phyloP scores from a whole-genome alignment of 1,139 yeast species.

The Williopsis jadinii region DNA sequence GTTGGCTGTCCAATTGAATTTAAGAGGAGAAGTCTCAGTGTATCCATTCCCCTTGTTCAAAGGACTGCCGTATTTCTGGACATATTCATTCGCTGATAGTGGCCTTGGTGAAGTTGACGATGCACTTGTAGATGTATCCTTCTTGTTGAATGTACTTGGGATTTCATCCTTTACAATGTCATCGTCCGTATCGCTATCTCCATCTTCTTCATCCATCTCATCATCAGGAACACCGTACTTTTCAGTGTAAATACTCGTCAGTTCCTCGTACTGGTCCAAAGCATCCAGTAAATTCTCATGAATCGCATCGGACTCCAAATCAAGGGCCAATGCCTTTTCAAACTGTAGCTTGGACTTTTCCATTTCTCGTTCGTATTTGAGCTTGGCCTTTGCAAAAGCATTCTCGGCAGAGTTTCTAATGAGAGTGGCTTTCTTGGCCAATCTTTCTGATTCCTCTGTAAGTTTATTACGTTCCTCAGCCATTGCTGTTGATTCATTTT shows the following conservation, averaged over 20 bases:
- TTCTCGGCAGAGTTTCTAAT: slow-evolving; percentile 11
- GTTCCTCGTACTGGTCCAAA: slow-evolving; percentile 3
- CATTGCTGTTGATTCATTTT: slow-evolving; percentile 1
- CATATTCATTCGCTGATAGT: slow-evolving; percentile 1
- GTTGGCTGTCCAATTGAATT: too few species aligned
- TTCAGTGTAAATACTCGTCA: slow-evolving; percentile 1
- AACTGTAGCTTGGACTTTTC: slow-evolving; percentile 2
- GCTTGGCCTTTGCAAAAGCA: slow-evolving; percentile 12
- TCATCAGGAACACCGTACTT: slow-evolving; percentile 4
- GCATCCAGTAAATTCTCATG: slow-evolving; percentile 3
- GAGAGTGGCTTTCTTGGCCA: slow-evolving; percentile 4
- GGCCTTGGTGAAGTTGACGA: not conserved
- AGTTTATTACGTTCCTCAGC: slow-evolving; percentile 5
- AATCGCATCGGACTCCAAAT: slow-evolving; percentile 3
- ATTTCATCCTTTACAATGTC: too few species aligned
- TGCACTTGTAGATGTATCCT: not conserved
- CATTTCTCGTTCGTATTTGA: slow-evolving; percentile 10
- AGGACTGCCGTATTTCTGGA: slow-evolving; percentile 1
- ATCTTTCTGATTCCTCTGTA: slow-evolving; percentile 3
- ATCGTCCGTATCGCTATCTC: not conserved
- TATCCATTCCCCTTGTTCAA: not conserved
- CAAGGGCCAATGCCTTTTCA: slow-evolving; percentile 3
- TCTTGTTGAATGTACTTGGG: too few species aligned
- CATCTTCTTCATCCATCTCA: not conserved
- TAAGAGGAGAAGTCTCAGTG: too few species aligned